Base-by-base conservation (phyloP, 805 yeast genomes). In the Ogataea corticis region DNA sequence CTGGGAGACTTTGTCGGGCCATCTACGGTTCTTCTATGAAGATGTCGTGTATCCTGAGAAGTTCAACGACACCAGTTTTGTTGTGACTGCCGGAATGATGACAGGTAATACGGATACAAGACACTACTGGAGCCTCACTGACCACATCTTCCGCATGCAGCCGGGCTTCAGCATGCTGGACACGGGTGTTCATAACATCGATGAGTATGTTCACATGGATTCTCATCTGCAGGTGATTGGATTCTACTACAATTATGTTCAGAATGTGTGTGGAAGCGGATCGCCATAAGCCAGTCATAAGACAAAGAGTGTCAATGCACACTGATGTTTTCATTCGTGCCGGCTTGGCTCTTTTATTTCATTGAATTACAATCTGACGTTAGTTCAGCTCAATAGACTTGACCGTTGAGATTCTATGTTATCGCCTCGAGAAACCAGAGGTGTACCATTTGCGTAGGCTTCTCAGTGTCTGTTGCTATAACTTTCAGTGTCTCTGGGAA, bases 71-170 rank as follows among this genome's bases (percentile, higher is more conserved):
- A 48, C 42, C 7, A 35, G 36, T 1, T 43, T 56, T 18, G 57
- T 76, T 16, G 73, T 80, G 13, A 71, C 85, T 2, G 88, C 90
- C 2, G 68, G 76, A 19, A 60, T 84, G 33, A 76, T 80, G 74
- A 71, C 85, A 2, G 90, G 84, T 16, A 84, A 83, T 63, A 85
- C 91, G 3, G 91, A 85, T 58, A 84, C 90, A 4, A 68, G 71
- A 46, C 71, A 76, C 56, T 85, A 82, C 63, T 83, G 88, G 89
- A 59, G 65, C 34, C 66, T 85, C 54, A 76, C 85, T 2, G 62
- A 70, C 30, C 76, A 83, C 56, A 82, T 85, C 42, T 85, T 72
- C 67, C 71, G 91, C 46, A 80, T 73, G 59, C 71, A 73, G 34
- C 85, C 87, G 11, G 75, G 73, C 27, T 62, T 67, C 16, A 53